These are phyloP conservation scores for Hepatocystis sp. DNA, from an alignment of 169 alveolate genomes.

Conservation along the genomic window DNA sequence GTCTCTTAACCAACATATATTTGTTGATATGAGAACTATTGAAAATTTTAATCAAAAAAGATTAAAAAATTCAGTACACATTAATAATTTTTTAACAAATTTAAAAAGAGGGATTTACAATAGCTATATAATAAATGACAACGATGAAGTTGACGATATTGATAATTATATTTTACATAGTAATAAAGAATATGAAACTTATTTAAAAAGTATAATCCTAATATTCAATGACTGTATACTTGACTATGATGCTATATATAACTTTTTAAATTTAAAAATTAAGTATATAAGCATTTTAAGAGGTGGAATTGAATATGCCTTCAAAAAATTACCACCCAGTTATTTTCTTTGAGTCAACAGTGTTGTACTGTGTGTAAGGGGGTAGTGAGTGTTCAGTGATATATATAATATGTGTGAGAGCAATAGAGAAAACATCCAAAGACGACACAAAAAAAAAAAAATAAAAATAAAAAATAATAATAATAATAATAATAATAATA, in stretches of 20 bases:
- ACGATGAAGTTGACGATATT: no score
- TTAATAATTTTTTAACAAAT: constrained; percentile 54
- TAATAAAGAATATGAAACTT: background rate
- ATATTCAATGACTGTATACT: constrained; percentile 13
- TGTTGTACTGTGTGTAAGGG: no score
- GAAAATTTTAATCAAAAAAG: constrained; percentile 34
- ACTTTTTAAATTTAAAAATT: constrained; percentile 67
- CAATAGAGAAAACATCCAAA: no score
- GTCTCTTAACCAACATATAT: constrained; percentile 14
- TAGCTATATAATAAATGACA: constrained; percentile 23
- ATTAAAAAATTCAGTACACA: constrained; percentile 59
- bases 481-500: no score
- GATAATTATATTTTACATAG: background rate
- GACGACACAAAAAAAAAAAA: no score
- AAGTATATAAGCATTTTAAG: constrained; percentile 35
- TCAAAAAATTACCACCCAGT: constrained; percentile 35
- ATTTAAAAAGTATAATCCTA: constrained; percentile 41
- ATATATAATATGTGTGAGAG: no score
- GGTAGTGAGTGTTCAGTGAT: no score
- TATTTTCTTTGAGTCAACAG: constrained; percentile 11
- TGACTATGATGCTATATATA: constrained; percentile 46
- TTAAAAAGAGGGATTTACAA: constrained; percentile 50
- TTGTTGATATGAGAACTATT: constrained; percentile 46
- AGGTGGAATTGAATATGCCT: constrained; percentile 48
- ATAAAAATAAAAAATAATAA: no score